Percentiles rank a stretch among this genome's conserved stretches.
Conservation (phyloP, 1,139 yeast species). For the Yamadazyma buinensis region DNA sequence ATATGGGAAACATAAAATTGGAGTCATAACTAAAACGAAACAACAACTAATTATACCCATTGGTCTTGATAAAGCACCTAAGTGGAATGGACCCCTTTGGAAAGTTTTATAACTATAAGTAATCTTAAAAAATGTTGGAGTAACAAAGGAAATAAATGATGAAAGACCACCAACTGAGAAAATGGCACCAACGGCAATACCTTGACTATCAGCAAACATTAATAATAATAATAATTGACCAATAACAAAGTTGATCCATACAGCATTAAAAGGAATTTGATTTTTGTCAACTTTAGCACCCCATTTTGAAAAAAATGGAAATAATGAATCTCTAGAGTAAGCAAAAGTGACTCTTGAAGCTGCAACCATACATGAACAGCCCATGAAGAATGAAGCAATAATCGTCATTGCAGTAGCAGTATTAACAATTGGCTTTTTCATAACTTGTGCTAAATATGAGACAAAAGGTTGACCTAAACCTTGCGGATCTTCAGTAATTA, state of each 20-base stretch:
- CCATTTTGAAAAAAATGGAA: slow-evolving; percentile 57
- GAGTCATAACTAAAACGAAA: slow-evolving; percentile 59
- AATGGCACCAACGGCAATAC: slow-evolving; percentile 67
- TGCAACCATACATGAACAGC: slow-evolving; percentile 66
- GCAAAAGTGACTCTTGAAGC: slow-evolving; percentile 69
- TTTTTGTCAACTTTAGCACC: slow-evolving; percentile 50
- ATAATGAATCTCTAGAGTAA: slow-evolving; percentile 66
- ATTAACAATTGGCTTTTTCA: slow-evolving; percentile 41
- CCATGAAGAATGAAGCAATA: slow-evolving; percentile 62
- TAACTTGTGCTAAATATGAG: slow-evolving; percentile 50
- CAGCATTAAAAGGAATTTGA: slow-evolving; percentile 69
- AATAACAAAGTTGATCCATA: slow-evolving; percentile 56
- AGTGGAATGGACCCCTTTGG: slow-evolving; percentile 66
- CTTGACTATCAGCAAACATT: slow-evolving; percentile 65
- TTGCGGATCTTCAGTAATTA: slow-evolving; percentile 46
- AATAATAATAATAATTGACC: slow-evolving; percentile 57
- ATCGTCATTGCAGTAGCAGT: slow-evolving; percentile 60
- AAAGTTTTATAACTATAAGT: slow-evolving; percentile 53
- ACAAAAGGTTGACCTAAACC: slow-evolving; percentile 69
- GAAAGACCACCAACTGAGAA: slow-evolving; percentile 77
- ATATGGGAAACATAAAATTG: slow-evolving; percentile 64
- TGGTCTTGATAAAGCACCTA: slow-evolving; percentile 53
- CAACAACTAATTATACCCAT: slow-evolving; percentile 35
- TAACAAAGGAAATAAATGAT: slow-evolving; percentile 62
- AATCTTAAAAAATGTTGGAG: slow-evolving; percentile 61